Percentiles rank a stretch among this genome's conserved stretches.
Evolutionary conservation across 352 stramenopile species (phyloP).

Genomic region (Lagenidium giganteum): DNA sequence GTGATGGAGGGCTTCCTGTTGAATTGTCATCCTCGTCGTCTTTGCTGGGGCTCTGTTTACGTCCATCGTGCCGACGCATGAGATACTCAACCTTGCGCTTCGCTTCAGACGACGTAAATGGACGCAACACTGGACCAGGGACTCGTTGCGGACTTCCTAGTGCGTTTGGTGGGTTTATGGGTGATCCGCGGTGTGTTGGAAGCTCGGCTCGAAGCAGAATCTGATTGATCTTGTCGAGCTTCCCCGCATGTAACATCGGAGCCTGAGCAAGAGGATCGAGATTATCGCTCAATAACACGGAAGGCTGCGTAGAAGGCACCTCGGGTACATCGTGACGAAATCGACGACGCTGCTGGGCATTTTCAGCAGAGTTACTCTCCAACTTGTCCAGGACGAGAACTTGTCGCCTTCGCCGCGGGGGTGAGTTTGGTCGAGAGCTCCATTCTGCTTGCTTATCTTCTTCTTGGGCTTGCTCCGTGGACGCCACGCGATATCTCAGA

Average conservation of each 20-base stretch:
- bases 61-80: not conserved
- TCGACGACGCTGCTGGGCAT: not conserved
- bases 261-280: not conserved
- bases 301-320: too few species aligned
- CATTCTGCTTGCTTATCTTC: not conserved
- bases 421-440: not conserved
- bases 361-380: too few species aligned
- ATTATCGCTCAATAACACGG: not conserved
- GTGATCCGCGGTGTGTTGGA: not conserved
- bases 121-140: not conserved
- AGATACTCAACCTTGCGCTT: constrained; percentile 1
- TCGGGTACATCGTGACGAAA: constrained; percentile 2
- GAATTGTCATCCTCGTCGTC: not conserved
- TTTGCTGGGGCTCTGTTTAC: not conserved
- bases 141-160: not conserved
- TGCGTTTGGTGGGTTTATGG: not conserved
- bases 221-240: constrained; percentile 2
- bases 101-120: not conserved
- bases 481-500: not conserved
- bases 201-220: not conserved
- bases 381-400: not conserved
- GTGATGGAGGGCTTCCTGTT: not conserved
- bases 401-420: not conserved
- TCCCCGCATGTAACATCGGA: not conserved
- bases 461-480: not conserved